Evolutionary conservation across 495 filamentous ascomycete genomes (phyloP), one percentile per base, ranked within the genome.

Genomic region (Aspergillus egyptiacus): DNA sequence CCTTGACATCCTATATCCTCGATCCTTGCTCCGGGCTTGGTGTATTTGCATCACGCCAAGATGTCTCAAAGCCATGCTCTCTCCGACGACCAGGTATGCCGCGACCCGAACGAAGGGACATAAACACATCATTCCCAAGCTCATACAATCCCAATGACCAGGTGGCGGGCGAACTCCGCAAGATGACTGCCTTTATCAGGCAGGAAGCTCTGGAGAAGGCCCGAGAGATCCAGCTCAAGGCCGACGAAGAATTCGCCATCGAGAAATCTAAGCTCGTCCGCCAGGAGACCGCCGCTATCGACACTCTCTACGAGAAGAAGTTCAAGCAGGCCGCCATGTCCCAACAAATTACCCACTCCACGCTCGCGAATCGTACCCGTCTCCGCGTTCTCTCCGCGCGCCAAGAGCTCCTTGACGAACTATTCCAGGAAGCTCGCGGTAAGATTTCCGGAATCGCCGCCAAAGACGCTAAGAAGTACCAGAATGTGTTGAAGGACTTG

Each of bases 121-220:
- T 50, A 46, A 43, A 42, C 47, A 60, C 40, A 3, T 35, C 31
- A 33, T 6, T 17, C 45, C 33, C 39, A 43, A 52, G 53, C 53
- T 53, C 42, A 56, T 59, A 35, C 54, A 51, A 38, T 35, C 53
- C 46, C 40, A 46, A 45, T 38, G 23, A 50, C 50, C 56, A 96
- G 91, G 91, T 99, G 71, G 79, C 83, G 63, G 79, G 81, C 67
- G 94, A 99, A 79, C 87, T 99, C 66, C 87, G 85, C 76, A 99
- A 99, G 78, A 99, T 99, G 94, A 97, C 94, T 36, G 89, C 91
- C 66, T 99, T 99, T 86, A 99, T 99, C 82, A 86, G 85, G 65
- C 91, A 96, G 74, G 94, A 99, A 78, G 94, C 94, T 19, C 73
- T 83, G 30, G 94, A 99, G 66, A 99, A 99, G 73, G 89, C 91